Percentiles rank a stretch among this genome's conserved stretches.
phyloP scores from a whole-genome alignment of 768 basidiomycete species.

The Lactarius tabidus region DNA sequence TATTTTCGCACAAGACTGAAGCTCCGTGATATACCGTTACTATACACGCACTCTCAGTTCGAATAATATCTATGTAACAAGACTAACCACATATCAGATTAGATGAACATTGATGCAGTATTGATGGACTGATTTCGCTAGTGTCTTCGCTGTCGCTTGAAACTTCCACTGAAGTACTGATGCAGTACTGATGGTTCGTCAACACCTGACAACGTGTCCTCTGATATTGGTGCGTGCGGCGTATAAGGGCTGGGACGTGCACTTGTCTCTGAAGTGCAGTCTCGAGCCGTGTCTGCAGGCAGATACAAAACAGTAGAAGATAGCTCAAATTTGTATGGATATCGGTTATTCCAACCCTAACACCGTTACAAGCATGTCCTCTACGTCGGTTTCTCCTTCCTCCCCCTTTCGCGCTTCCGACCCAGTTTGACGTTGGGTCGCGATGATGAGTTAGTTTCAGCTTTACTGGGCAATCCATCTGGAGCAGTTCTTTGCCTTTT shows the following conservation, averaged over 20 bases:
- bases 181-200: not conserved
- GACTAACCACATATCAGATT: too few species aligned
- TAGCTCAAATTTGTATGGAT: not conserved
- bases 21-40: not conserved
- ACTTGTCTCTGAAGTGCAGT: not conserved
- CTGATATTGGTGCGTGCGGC: not conserved
- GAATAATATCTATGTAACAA: too few species aligned
- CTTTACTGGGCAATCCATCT: not conserved
- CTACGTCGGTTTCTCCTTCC: not conserved
- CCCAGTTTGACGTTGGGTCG: not conserved
- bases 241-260: not conserved
- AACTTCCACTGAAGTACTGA: not conserved
- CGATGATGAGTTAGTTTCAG: not conserved
- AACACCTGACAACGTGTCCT: not conserved
- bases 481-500: constrained; percentile 4
- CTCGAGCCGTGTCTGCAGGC: not conserved
- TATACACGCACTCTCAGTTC: not conserved
- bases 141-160: not conserved
- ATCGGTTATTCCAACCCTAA: not conserved
- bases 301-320: not conserved
- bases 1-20: not conserved
- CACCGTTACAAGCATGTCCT: not conserved
- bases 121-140: not conserved
- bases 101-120: not conserved
- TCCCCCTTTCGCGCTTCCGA: not conserved